phyloP scores from a whole-genome alignment of 768 basidiomycete genomes.

The Tephrocybe sp. region DNA sequence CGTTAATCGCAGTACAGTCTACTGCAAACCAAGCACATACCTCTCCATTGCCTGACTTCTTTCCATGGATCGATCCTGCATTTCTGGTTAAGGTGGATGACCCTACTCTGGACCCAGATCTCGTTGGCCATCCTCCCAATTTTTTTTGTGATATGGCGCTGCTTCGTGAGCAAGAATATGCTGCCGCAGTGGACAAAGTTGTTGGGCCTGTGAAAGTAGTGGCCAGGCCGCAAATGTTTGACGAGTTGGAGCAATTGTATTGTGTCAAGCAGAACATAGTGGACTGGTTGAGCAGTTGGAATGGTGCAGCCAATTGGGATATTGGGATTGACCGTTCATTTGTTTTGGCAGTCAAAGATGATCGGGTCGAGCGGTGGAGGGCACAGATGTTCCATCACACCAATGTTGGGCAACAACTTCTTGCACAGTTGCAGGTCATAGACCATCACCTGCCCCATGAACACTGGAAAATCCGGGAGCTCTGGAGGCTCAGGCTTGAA shows the following conservation, averaged over 20 bases:
- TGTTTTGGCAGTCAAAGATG: not conserved
- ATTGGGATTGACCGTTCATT: not conserved
- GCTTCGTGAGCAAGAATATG: not conserved
- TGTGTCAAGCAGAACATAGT: not conserved
- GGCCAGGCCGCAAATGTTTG: not conserved
- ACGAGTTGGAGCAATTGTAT: not conserved
- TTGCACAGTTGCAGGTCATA: not conserved
- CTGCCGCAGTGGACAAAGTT: not conserved
- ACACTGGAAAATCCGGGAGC: constrained; percentile 1
- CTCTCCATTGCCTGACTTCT: not conserved
- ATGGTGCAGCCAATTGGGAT: not conserved
- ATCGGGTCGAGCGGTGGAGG: constrained; percentile 3
- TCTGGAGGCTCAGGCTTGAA: constrained; percentile 5
- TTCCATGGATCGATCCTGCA: not conserved
- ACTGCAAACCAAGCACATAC: not conserved
- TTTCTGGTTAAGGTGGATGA: not conserved
- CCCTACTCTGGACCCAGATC: not conserved
- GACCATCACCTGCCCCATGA: constrained; percentile 1
- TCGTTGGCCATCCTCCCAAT: not conserved
- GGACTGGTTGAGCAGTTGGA: not conserved
- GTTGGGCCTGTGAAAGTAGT: not conserved
- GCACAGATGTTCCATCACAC: constrained; percentile 1
- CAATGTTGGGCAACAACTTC: not conserved
- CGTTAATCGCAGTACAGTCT: too few relatives aligned
- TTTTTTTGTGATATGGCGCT: not conserved